Base-by-base conservation (phyloP, 2,329 filamentous ascomycete species). In the Ceratocystis huliohia region DNA sequence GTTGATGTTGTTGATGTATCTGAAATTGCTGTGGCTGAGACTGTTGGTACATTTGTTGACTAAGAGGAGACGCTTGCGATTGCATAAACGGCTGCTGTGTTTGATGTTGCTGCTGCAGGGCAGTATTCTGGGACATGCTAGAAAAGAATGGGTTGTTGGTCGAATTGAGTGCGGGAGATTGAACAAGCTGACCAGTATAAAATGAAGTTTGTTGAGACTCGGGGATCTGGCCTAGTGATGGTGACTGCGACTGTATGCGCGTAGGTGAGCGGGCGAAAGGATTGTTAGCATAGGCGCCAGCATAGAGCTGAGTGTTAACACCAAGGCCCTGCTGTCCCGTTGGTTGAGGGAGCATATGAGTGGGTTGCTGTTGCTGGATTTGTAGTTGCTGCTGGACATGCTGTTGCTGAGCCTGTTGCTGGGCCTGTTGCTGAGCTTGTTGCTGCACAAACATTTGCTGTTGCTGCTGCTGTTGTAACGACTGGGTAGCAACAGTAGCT, bases 261-360 rank as follows among this genome's bases (percentile, higher is more conserved):
- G 78, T 80, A 3, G 79, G 80, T 15, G 81, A 81, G 63, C 79
- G 75, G 0, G 76, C 72, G 70, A 81, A 82, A 0, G 80, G 81
- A 66, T 82, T 82, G 70, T 75, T 79, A 13, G 71, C 74, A 61
- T 73, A 74, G 5, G 66, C 70, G 3, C 73, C 73, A n/a, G 74
- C 71, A 8, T 72, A 65, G n/a, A 73, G 72, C 3, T 73, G 71
- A 2, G 78, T 78, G 66, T 77, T 80, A 3, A 79, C 69, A 4
- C 77, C 72, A 44, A 81, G 71, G 22, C 71, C 73, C 53, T 77
- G 77, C 66, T 76, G 75, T n/a, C 53, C 53, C 15, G 53, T 30
- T 30, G 53, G 25, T 44, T 63, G 56, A 6, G 46, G 22, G 5
- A 37, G 46, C 10, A 44, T 44, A 1, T 48, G 63, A 41, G 72